phyloP scores from a whole-genome alignment of 1,284 basidiomycete genomes.

The Heliocybe sulcata region DNA sequence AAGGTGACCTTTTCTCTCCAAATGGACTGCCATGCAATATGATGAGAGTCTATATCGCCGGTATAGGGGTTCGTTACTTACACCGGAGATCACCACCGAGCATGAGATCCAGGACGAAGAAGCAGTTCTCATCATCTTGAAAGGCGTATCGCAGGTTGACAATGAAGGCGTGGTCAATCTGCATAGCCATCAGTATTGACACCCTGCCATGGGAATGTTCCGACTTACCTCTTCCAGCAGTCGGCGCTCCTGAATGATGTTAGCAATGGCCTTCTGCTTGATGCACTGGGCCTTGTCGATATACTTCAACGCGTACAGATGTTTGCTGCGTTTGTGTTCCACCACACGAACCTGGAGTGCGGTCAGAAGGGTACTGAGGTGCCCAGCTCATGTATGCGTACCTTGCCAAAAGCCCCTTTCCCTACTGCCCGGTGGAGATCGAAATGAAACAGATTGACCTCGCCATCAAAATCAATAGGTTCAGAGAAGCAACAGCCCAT shows the following conservation, averaged over 20 bases:
- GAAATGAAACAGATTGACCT: constrained; percentile 92
- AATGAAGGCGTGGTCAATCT: constrained; percentile 91
- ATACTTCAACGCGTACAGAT: constrained; percentile 92
- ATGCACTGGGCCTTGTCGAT: constrained; percentile 91
- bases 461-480: constrained; percentile 85
- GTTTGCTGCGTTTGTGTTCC: constrained; percentile 88
- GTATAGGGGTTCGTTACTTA: constrained; percentile 30
- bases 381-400: constrained; percentile 23
- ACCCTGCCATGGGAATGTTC: constrained; percentile 15
- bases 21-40: constrained; percentile 56
- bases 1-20: constrained; percentile 75
- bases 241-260: constrained; percentile 87
- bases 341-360: constrained; percentile 70
- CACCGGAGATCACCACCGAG: constrained; percentile 89
- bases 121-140: constrained; percentile 95
- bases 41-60: constrained; percentile 36
- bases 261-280: constrained; percentile 85
- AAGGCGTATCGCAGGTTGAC: constrained; percentile 94
- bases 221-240: constrained; percentile 74
- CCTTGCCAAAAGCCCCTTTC: constrained; percentile 95
- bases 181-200: constrained; percentile 1
- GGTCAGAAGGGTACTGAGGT: not conserved
- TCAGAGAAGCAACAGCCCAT: constrained; percentile 62
- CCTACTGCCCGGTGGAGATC: constrained; percentile 87
- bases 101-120: constrained; percentile 95